Evolutionary conservation across 225 moss, liverwort and hornwort species (phyloP), one percentile per base, ranked within the genome.

Genomic region (Polytrichum formosum): DNA sequence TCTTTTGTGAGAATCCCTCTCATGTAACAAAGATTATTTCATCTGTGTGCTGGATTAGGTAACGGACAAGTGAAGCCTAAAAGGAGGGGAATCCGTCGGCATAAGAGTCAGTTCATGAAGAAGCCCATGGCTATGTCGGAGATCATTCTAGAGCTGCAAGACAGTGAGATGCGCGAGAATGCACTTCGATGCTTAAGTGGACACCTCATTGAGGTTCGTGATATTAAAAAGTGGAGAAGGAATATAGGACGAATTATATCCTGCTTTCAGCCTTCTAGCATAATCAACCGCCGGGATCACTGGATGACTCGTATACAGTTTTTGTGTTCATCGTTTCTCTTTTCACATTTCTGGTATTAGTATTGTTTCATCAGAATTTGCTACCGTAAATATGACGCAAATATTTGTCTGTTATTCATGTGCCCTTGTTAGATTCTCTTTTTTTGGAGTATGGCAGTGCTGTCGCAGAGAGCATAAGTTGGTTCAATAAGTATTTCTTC

Each of bases 141-240:
- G 75, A 80, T 91, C 33, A 83, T 94, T 25, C 61, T 79, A 73
- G 94, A 97, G 66, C 72, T 97, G 59, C 77, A 91, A 77, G 83
- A 88, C 55, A 26, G 56, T 26, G 91, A 90, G 25, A 79, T 67
- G 53, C 84, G 97, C 60, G 97, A 97, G 80, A 92, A 92, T 81
- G 90, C 94, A 56, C 77, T 94, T 54, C 91, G 92, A 66, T 94
- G 94, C 82, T 82, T 94, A 72, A 97, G 94, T 76, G 90, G 90
- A 67, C 92, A 92, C 78, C 79, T 97, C 64, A 88, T 89, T 54
- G 96, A 94, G 91, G 94, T 94, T 69, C 60, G 78, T 27, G 46
- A 30, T 22, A 54, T 62, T 21, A 26, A 28, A 17, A 21, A 58
- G 33, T 17, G 6, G 58, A 61, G 46, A 46, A 46, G 46, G 37